A percentile compares a stretch with the other conserved stretches of the same genome.
Conservation (phyloP, 139 green algal species). For the Volvox reticuliferus region DNA sequence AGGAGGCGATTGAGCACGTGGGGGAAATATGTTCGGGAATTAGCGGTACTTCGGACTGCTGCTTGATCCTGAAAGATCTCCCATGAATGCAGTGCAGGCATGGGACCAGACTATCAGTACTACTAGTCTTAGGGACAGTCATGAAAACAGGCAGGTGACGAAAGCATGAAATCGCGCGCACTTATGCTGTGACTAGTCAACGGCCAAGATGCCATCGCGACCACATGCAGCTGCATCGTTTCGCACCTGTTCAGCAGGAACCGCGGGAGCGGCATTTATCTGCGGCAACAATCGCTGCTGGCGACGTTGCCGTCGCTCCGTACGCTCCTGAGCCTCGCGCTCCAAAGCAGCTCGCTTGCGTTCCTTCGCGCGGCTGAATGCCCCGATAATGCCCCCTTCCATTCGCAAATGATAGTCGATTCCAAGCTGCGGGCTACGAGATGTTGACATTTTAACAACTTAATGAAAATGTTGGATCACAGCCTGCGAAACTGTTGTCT, state of each 20-base stretch:
- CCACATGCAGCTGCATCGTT: background rate
- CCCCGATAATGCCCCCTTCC: slow-evolving; percentile 17
- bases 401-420: slow-evolving; percentile 28
- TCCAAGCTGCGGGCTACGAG: slow-evolving; percentile 18
- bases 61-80: no score
- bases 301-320: background rate
- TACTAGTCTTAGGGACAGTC: no score
- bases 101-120: no score
- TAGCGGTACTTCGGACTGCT: no score
- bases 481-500: no score
- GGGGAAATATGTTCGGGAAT: no score
- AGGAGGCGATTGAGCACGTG: no score
- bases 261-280: background rate
- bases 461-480: background rate
- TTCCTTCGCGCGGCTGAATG: slow-evolving; percentile 5
- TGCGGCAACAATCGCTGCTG: background rate
- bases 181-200: background rate
- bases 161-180: background rate
- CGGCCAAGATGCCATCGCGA: background rate
- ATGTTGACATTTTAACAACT: background rate
- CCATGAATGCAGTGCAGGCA: no score
- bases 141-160: no score
- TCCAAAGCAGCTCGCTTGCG: background rate
- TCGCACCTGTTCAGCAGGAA: background rate
- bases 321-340: background rate